These are phyloP conservation scores for Cucurbita argyrosperma DNA, from an alignment of 306 rosid species.

Conservation along the genomic window DNA sequence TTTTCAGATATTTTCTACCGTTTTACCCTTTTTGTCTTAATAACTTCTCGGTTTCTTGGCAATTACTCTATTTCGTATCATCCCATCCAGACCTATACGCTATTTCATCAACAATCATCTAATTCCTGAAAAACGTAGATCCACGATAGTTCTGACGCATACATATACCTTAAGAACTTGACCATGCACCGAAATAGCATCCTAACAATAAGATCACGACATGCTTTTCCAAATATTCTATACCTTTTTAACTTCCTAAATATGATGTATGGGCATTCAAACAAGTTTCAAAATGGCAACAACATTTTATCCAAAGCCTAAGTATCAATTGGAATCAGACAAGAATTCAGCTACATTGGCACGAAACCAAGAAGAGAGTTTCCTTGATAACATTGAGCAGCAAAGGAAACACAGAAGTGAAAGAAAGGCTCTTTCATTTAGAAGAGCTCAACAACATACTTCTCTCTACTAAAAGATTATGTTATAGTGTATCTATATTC, in stretches of 20 bases:
- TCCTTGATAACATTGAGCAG: background rate
- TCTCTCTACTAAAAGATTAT: conserved; percentile 3
- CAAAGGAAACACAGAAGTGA: background rate
- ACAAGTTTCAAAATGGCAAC: background rate
- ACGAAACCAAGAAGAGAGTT: background rate
- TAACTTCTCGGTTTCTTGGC: background rate
- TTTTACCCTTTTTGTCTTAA: background rate
- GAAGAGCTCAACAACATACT: conserved; percentile 5
- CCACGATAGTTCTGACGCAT: no score
- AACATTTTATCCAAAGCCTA: background rate
- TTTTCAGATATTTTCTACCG: background rate
- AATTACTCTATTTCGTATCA: no score
- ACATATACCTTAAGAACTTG: no score
- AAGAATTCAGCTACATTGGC: background rate
- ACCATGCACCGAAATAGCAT: no score
- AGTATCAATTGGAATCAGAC: background rate
- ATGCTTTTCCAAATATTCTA: background rate
- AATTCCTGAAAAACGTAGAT: no score
- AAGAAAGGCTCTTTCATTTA: conserved; percentile 11
- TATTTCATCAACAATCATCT: no score
- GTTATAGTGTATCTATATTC: background rate
- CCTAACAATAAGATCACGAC: no score
- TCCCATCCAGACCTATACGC: no score
- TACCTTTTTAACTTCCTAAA: background rate
- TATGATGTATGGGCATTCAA: background rate